Evolutionary conservation across 2,329 filamentous ascomycete genomes (phyloP), one percentile per base, ranked within the genome.

Genomic region (Sarocladium kiliense): DNA sequence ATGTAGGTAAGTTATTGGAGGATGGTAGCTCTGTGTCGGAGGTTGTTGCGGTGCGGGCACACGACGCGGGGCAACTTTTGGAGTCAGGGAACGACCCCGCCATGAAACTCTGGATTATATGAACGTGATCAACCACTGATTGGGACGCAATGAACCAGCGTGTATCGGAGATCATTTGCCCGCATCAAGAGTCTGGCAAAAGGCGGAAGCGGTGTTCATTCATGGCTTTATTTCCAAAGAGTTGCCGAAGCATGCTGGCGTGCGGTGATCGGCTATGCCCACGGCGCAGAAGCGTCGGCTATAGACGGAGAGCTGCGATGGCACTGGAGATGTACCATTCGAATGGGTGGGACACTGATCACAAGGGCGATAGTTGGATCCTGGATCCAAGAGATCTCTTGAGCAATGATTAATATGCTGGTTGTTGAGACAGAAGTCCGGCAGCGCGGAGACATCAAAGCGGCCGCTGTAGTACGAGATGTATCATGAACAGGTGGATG

Each of bases 41-140:
- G 25, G 10, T 47, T 11, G 44, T 30, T 6, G 5, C 25, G 5
- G n/a, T 47, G 44, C 44, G 44, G 44, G 19, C 21, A 39, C 19
- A 25, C 30, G 37, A 21, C 19, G 44, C 21, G 54, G 60, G 54
- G 60, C 54, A 27, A 9, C 12, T 27, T 27, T 47, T 30, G 44
- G 23, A 30, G 44, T 5, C 25, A 30, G 27, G 16, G 10, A 18
- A 47, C 10, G 5, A 27, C 44, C 44, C 44, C 44, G 18, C 44
- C 44, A 44, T 21, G 12, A 44, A 39, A 14, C 19, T 44, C 18
- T 18, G 19, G 18, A 32, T 32, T 9, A 23, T 23, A 21, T 11
- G 18, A 6, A 21, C 23, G 7, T 11, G 3, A 44, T 21, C n/a
- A 6, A 44, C 21, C 3, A n/a, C 25, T 47, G 44, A 47, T 47